Evolutionary conservation across 208 protist genomes (phyloP).

Genomic region (Trypanosomatidae sp.): DNA sequence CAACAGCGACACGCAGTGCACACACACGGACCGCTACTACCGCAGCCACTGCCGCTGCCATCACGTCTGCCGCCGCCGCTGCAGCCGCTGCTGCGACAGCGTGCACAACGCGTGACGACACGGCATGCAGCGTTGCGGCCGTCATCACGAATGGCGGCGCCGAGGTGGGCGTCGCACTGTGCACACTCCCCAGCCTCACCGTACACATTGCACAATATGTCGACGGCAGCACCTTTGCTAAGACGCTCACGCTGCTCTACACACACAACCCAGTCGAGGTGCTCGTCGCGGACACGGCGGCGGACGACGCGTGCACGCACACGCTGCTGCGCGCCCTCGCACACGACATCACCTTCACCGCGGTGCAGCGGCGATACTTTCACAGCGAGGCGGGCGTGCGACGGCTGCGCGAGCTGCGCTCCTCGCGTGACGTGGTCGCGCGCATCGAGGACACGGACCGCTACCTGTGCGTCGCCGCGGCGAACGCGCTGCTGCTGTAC

Average conservation of each 20-base stretch:
- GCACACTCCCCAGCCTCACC: constrained; percentile 33
- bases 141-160: constrained; percentile 52
- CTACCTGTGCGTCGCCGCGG: constrained; percentile 69
- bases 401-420: constrained; percentile 39
- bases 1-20: too few relatives aligned
- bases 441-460: constrained; percentile 44
- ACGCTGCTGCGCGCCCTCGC: constrained; percentile 40
- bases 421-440: constrained; percentile 12
- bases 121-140: constrained; percentile 38
- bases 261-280: constrained; percentile 62
- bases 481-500: constrained; percentile 59
- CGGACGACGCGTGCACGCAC: constrained; percentile 36
- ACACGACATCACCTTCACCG: constrained; percentile 51
- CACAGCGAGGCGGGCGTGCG: constrained; percentile 38
- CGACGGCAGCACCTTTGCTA: constrained; percentile 58
- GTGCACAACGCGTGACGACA: too few relatives aligned
- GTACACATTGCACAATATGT: constrained; percentile 63
- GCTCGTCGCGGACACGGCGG: constrained; percentile 41
- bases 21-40: too few relatives aligned
- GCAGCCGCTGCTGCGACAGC: too few relatives aligned
- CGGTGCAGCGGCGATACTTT: constrained; percentile 61
- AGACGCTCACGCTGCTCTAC: constrained; percentile 47
- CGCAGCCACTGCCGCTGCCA: too few relatives aligned
- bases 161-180: constrained; percentile 67
- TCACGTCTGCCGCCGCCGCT: too few relatives aligned